Base-by-base conservation (phyloP, 2,329 filamentous ascomycete genomes). In the Colletotrichum simmondsii region DNA sequence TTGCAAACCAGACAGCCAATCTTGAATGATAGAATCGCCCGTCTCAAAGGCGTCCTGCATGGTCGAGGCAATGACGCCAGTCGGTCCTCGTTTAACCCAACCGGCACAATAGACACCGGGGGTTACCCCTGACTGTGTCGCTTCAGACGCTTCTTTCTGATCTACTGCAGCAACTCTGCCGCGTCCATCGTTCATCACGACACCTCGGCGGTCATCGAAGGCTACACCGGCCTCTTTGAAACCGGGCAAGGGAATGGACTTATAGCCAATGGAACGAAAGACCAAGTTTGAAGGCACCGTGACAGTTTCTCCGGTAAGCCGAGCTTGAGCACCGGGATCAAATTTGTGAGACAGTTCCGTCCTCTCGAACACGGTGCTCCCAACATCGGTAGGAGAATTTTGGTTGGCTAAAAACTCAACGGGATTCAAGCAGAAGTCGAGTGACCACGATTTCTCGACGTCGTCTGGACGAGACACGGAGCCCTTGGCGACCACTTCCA, bases 201-300 rank as follows among this genome's bases (percentile, higher is more conserved):
- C 88, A 5, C 96, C 97, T 3, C 89, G 88, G 8, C 85, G 85
- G 1, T 89, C 82, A 79, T 98, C 92, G 78, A 99, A 99, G 10
- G 92, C 90, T 56, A 98, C 91, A 2, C 92, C 92, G 0, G 96
- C 84, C 5, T 93, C 89, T 1, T 87, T 82, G 75, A 98, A 92
- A 0, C 95, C 96, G 0, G 91, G 88, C 0, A 99, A 84, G 0
- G 94, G 87, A 37, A 92, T 88, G 0, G 95, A 95, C 77, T 94
- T 95, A 84, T 99, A 99, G 7, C 97, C 97, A 56, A 99, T 95
- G n/a, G 95, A 97, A 22, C 95, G 91, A 83, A 99, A 98, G 19
- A 94, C 95, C 4, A 96, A 80, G 6, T 91, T 88, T 0, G 95
- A 91, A 0, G 90, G 86, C 5, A 97, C 77, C 4, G 87, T 80